These are phyloP conservation scores for Fusarium temperatum DNA, from an alignment of 2,329 filamentous ascomycete species.

Conservation along the genomic window DNA sequence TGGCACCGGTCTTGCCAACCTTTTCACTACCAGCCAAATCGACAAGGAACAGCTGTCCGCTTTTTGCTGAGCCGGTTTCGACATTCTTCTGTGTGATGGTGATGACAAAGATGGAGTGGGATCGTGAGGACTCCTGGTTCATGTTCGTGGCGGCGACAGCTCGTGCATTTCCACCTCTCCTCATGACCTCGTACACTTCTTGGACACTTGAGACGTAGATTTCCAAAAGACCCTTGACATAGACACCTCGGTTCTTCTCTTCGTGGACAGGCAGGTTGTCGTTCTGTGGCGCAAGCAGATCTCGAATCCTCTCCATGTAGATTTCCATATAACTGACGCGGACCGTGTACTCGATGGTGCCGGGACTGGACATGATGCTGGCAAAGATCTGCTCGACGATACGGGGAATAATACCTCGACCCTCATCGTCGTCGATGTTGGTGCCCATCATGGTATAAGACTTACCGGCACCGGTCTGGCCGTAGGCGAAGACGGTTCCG, in stretches of 20 bases:
- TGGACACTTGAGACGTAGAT: slow-evolving; percentile 95
- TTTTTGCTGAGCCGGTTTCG: slow-evolving; percentile 94
- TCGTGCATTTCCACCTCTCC: slow-evolving; percentile 86
- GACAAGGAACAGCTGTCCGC: slow-evolving; percentile 94
- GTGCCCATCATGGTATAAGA: slow-evolving; percentile 90
- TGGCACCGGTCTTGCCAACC: slow-evolving; percentile 97
- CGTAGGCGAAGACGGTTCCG: slow-evolving; percentile 97
- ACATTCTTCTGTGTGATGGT: slow-evolving; percentile 98
- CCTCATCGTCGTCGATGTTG: slow-evolving; percentile 88
- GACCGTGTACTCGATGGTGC: slow-evolving; percentile 98
- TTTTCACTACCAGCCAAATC: slow-evolving; percentile 99
- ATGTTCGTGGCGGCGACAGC: slow-evolving; percentile 98
- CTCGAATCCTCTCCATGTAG: slow-evolving; percentile 98
- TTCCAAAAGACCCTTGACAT: slow-evolving; percentile 93
- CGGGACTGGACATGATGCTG: slow-evolving; percentile 89
- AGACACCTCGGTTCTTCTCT: slow-evolving; percentile 94
- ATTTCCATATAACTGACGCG: slow-evolving; percentile 99
- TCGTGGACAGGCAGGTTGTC: slow-evolving; percentile 98
- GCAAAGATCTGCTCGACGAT: slow-evolving; percentile 98
- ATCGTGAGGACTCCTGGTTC: slow-evolving; percentile 98
- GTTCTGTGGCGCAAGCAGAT: slow-evolving; percentile 90
- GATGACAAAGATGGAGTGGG: slow-evolving; percentile 97
- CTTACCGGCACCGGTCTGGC: slow-evolving; percentile 97
- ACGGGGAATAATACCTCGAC: slow-evolving; percentile 93
- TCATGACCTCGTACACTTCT: slow-evolving; percentile 97